Percentiles rank a stretch among this genome's conserved stretches.
Evolutionary conservation across 2,329 filamentous ascomycete genomes (phyloP).

Genomic region (Bimuria novae-zelandiae): DNA sequence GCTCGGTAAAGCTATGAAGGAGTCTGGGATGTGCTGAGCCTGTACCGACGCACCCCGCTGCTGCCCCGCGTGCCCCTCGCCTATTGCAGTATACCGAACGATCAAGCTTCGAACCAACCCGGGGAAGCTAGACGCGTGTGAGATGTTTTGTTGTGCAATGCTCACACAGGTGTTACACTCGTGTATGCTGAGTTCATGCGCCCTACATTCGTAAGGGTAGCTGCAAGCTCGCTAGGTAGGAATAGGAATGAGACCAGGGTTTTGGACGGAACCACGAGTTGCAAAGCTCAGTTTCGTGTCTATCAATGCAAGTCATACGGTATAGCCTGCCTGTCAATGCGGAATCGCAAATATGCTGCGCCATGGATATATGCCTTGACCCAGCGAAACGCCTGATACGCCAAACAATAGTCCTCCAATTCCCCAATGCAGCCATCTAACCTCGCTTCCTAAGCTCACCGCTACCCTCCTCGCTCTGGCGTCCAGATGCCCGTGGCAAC

Average conservation of each 20-base stretch:
- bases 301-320: too few relatives aligned
- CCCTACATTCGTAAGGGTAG: too few relatives aligned
- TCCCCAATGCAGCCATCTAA: background rate
- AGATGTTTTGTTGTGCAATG: too few relatives aligned
- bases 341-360: background rate
- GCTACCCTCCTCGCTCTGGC: constrained; percentile 18
- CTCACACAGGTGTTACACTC: too few relatives aligned
- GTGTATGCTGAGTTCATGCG: too few relatives aligned
- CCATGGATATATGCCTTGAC: constrained; percentile 10
- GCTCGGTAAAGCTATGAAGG: background rate
- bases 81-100: background rate
- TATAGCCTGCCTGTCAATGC: too few relatives aligned
- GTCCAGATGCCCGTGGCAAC: constrained; percentile 27
- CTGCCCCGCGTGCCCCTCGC: background rate
- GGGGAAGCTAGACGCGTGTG: background rate
- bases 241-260: too few relatives aligned
- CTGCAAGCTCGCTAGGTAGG: too few relatives aligned
- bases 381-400: constrained; percentile 6
- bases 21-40: background rate
- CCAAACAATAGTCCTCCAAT: background rate
- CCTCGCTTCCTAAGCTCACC: constrained; percentile 35
- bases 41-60: background rate
- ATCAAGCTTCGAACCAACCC: background rate
- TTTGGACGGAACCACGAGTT: too few relatives aligned
- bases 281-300: too few relatives aligned